Percentiles rank a stretch among this genome's conserved stretches.
These are phyloP conservation scores for Ophiostoma tasmaniense DNA, from an alignment of 2,329 filamentous ascomycete genomes.

Conservation along the genomic window DNA sequence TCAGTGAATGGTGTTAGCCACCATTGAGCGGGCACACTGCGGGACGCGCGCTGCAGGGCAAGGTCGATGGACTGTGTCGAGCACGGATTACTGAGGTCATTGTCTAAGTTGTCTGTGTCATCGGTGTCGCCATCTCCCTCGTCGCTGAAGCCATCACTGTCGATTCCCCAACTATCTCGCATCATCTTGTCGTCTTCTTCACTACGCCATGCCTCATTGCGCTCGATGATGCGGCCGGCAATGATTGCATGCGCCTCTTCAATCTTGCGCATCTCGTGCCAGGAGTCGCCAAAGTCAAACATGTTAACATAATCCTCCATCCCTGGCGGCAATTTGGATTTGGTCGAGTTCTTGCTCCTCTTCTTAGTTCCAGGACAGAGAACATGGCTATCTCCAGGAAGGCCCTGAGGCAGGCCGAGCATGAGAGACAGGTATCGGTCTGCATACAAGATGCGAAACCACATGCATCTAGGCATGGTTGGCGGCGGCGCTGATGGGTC, in stretches of 20 bases:
- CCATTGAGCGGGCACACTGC: conserved; percentile 34
- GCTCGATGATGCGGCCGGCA: conserved; percentile 33
- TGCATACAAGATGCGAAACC: conserved; percentile 37
- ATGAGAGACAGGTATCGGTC: conserved; percentile 43
- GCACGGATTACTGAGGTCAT: conserved; percentile 22
- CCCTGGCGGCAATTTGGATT: neutral
- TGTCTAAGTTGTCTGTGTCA: conserved; percentile 22
- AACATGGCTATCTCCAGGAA: conserved; percentile 14
- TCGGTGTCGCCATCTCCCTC: neutral
- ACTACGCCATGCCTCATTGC: conserved; percentile 22
- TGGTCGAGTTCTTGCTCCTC: neutral
- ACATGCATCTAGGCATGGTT: conserved; percentile 33
- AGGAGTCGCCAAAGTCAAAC: neutral
- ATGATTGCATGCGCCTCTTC: conserved; percentile 30
- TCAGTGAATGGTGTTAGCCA: conserved; percentile 29
- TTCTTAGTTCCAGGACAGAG: neutral
- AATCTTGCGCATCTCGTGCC: conserved; percentile 25
- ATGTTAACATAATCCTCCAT: neutral
- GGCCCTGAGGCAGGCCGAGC: conserved; percentile 37
- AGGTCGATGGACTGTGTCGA: conserved; percentile 31
- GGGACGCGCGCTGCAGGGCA: conserved; percentile 30
- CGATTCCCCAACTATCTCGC: neutral
- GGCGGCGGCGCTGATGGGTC: conserved; percentile 21
- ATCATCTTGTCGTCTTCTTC: conserved; percentile 10
- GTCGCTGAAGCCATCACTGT: neutral